A percentile compares a stretch with the other conserved stretches of the same genome.
These are phyloP conservation scores for Primulina huaijiensis DNA, from an alignment of 257 asterid genomes.

Conservation along the genomic window DNA sequence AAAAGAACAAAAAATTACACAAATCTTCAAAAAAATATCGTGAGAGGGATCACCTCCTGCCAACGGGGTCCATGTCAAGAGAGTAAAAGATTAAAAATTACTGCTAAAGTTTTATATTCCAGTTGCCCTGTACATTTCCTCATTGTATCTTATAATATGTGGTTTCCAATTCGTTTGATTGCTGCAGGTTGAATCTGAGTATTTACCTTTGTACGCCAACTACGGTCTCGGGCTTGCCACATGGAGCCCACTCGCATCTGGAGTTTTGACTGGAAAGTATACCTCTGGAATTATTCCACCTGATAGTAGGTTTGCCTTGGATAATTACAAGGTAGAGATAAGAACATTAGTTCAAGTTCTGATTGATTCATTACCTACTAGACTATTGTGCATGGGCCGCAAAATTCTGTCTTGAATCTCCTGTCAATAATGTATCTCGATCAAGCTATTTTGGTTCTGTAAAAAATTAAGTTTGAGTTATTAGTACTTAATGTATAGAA, in stretches of 20 bases:
- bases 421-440: background rate
- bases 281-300: constrained; percentile 61
- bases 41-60: background rate
- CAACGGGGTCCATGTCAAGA: background rate
- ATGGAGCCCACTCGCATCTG: constrained; percentile 99
- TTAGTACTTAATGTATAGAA: too few relatives aligned
- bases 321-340: constrained; percentile 76
- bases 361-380: background rate
- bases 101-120: background rate
- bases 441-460: background rate
- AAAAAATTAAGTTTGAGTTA: too few relatives aligned
- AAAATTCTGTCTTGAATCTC: background rate
- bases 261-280: constrained; percentile 91
- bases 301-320: constrained; percentile 88
- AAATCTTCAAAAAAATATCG: too few relatives aligned
- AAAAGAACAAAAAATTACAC: too few relatives aligned
- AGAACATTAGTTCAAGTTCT: background rate
- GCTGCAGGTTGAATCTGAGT: constrained; percentile 88
- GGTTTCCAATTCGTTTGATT: constrained; percentile 21
- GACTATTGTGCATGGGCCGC: background rate
- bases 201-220: constrained; percentile 68
- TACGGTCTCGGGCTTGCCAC: constrained; percentile 95
- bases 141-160: background rate
- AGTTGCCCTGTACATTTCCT: background rate
- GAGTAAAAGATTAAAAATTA: too few relatives aligned